phyloP scores from a whole-genome alignment of 306 rosid genomes.

The Morella rubra region DNA sequence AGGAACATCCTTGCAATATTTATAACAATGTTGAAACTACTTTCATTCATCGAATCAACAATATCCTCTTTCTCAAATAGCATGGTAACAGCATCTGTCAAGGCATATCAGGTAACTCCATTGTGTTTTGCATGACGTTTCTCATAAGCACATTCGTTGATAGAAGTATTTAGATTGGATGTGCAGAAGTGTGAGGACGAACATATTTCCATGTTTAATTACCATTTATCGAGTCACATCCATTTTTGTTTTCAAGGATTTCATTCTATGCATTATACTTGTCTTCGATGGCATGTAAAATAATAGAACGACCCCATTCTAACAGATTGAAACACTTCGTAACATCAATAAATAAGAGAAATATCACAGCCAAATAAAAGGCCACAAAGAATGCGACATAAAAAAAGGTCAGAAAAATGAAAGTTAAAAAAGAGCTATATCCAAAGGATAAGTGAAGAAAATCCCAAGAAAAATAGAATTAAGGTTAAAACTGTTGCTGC shows the following conservation, averaged over 20 bases:
- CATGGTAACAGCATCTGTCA: background rate
- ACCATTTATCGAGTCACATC: background rate
- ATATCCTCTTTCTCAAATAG: background rate
- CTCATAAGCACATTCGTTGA: background rate
- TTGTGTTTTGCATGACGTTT: background rate
- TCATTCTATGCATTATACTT: background rate
- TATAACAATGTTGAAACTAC: background rate
- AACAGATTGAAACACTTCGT: background rate
- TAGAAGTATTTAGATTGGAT: background rate
- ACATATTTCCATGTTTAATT: background rate
- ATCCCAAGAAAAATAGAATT: background rate
- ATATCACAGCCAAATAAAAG: background rate
- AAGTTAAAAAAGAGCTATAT: background rate
- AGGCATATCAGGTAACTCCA: conserved; percentile 2
- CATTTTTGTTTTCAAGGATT: background rate
- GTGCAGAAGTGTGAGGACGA: background rate
- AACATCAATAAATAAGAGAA: background rate
- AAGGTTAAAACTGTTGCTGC: background rate
- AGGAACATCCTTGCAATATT: background rate
- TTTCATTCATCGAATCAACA: background rate
- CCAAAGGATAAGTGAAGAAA: background rate
- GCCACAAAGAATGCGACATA: background rate
- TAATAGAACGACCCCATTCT: background rate
- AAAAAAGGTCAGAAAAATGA: background rate
- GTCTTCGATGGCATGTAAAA: background rate